Evolutionary conservation across 352 stramenopile species (phyloP).

Genomic region (Phytophthora pseudosyringae): DNA sequence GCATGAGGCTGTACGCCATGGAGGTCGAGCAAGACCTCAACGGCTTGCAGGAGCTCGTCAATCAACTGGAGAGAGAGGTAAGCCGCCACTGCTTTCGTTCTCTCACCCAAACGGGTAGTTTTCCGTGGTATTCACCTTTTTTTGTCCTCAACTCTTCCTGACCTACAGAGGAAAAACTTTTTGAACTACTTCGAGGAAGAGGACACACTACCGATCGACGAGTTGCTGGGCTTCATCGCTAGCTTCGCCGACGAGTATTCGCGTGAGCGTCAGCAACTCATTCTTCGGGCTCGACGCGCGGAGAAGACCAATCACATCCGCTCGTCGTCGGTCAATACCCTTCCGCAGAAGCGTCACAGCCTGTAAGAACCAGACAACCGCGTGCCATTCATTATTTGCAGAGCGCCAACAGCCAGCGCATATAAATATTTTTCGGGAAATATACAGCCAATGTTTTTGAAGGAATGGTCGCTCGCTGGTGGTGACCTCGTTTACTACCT

Average conservation of each 20-base stretch:
- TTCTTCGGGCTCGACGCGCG: conserved; percentile 28
- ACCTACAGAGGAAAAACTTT: conserved; percentile 62
- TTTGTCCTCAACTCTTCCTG: background rate
- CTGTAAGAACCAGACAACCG: conserved; percentile 21
- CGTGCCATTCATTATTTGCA: conserved; percentile 22
- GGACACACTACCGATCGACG: conserved; percentile 67
- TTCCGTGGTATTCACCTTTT: conserved; percentile 2
- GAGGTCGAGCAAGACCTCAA: conserved; percentile 72
- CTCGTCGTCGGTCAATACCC: conserved; percentile 14
- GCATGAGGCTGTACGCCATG: conserved; percentile 57
- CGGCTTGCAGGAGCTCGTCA: conserved; percentile 47
- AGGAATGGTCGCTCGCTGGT: too few relatives aligned
- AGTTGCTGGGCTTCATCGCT: conserved; percentile 65
- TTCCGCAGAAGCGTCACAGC: conserved; percentile 34
- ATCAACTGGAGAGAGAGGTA: conserved; percentile 62
- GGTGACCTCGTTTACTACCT: too few relatives aligned
- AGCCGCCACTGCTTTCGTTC: background rate
- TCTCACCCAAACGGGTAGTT: background rate
- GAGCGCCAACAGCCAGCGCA: conserved; percentile 4
- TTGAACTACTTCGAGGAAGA: conserved; percentile 84
- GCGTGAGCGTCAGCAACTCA: conserved; percentile 56
- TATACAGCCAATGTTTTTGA: background rate
- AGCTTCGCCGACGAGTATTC: conserved; percentile 68
- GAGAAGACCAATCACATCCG: conserved; percentile 22
- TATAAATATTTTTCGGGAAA: conserved; percentile 17